Evolutionary conservation across 495 filamentous ascomycete genomes (phyloP).

Genomic region (Lineolata rhizophorae): DNA sequence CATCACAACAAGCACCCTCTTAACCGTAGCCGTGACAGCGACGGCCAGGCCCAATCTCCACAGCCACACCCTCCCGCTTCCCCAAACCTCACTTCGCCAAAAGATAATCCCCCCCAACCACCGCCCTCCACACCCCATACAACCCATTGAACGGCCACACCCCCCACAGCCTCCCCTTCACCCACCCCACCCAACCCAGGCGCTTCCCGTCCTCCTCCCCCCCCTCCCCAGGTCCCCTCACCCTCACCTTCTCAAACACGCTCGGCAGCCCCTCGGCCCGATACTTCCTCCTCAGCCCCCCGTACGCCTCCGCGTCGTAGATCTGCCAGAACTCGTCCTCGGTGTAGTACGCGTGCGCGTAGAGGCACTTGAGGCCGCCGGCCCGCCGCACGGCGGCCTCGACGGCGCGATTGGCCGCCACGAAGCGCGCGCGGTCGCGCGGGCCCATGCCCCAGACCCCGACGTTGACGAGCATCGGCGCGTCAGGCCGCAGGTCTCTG

Average conservation of each 20-base stretch:
- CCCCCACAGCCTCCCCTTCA: background rate
- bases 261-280: constrained; percentile 24
- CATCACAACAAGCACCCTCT: too few species aligned
- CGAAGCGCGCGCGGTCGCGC: constrained; percentile 15
- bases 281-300: constrained; percentile 27
- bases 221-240: constrained; percentile 2
- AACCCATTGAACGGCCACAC: constrained; percentile 1
- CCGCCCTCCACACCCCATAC: background rate
- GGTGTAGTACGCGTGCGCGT: constrained; percentile 31
- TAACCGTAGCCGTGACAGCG: too few species aligned
- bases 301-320: constrained; percentile 27
- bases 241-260: constrained; percentile 32
- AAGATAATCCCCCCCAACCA: background rate
- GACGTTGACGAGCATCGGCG: constrained; percentile 24
- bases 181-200: too few species aligned
- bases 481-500: constrained; percentile 3
- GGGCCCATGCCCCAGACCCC: constrained; percentile 29
- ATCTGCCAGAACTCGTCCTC: constrained; percentile 33
- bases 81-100: too few species aligned
- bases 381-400: constrained; percentile 41
- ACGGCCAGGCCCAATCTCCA: too few species aligned
- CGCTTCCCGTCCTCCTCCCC: background rate
- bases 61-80: too few species aligned
- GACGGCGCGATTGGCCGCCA: constrained; percentile 37
- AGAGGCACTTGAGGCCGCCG: constrained; percentile 41